Percentiles rank a stretch among this genome's conserved stretches.
Evolutionary conservation across 805 yeast genomes (phyloP).

Genomic region (Ogataea paradorogensis): DNA sequence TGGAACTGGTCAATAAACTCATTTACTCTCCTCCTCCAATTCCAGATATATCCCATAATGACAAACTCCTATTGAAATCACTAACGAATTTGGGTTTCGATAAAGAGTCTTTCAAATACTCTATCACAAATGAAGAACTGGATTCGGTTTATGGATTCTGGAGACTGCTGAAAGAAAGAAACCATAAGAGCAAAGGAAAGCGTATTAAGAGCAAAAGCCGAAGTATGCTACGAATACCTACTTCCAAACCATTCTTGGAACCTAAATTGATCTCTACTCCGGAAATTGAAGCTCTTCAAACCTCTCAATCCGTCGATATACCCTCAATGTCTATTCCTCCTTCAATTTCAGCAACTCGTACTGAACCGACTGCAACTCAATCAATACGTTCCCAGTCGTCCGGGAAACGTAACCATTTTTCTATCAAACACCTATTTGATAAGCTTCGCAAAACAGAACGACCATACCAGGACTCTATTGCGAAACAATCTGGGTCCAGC

Average conservation of each 20-base stretch:
- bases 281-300: background rate
- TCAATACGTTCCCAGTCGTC: background rate
- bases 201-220: slow-evolving; percentile 25
- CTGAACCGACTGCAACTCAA: background rate
- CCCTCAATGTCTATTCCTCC: background rate
- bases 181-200: slow-evolving; percentile 34
- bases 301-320: background rate
- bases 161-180: slow-evolving; percentile 56
- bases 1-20: slow-evolving; percentile 38
- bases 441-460: slow-evolving; percentile 11
- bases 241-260: slow-evolving; percentile 27
- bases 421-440: slow-evolving; percentile 12
- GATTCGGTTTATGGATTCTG: slow-evolving; percentile 76
- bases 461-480: background rate
- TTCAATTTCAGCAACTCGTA: background rate
- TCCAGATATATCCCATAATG: slow-evolving; percentile 45
- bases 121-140: slow-evolving; percentile 57
- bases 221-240: slow-evolving; percentile 30
- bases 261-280: slow-evolving; percentile 8
- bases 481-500: background rate
- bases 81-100: slow-evolving; percentile 63
- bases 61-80: slow-evolving; percentile 56
- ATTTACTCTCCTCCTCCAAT: slow-evolving; percentile 34
- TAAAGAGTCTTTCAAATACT: slow-evolving; percentile 52
- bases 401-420: slow-evolving; percentile 7